Conservation (phyloP, 176 grass and related monocot genomes). For the Aegilops sharonensis region DNA sequence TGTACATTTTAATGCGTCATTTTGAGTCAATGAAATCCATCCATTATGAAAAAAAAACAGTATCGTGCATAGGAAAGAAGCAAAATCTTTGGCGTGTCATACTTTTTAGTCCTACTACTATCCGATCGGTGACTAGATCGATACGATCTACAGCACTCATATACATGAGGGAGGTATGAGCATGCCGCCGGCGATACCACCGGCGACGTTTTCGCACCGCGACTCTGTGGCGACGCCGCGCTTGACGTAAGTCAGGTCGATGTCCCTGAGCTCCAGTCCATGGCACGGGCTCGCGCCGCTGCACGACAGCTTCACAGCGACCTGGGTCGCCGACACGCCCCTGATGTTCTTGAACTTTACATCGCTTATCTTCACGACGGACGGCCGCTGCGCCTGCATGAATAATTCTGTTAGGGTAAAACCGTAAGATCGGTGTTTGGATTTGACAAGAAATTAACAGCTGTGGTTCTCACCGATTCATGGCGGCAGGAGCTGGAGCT, state of each 20-base stretch:
- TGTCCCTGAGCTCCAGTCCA: slow-evolving; percentile 50
- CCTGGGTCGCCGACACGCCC: slow-evolving; percentile 42
- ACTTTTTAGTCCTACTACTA: not conserved
- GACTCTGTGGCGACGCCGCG: slow-evolving; percentile 37
- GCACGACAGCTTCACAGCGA: slow-evolving; percentile 55
- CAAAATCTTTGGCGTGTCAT: not conserved
- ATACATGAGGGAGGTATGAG: slow-evolving; percentile 44
- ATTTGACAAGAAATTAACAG: not conserved
- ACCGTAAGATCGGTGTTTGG: not conserved
- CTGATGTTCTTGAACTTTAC: slow-evolving; percentile 63
- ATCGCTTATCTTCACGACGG: slow-evolving; percentile 47
- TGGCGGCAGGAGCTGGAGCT: slow-evolving; percentile 27
- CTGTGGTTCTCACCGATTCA: not conserved
- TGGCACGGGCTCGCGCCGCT: slow-evolving; percentile 43
- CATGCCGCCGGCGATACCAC: slow-evolving; percentile 36
- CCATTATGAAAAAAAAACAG: no score
- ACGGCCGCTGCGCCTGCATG: slow-evolving; percentile 22
- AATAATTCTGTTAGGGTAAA: not conserved
- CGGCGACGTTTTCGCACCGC: slow-evolving; percentile 42
- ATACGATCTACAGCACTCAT: not conserved
- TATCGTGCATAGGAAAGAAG: no score
- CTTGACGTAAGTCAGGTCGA: slow-evolving; percentile 49
- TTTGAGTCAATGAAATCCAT: no score
- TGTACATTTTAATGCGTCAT: no score
- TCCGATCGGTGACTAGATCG: not conserved